Base-by-base conservation (phyloP, 441 rosid species). In the Metrosideros polymorpha region DNA sequence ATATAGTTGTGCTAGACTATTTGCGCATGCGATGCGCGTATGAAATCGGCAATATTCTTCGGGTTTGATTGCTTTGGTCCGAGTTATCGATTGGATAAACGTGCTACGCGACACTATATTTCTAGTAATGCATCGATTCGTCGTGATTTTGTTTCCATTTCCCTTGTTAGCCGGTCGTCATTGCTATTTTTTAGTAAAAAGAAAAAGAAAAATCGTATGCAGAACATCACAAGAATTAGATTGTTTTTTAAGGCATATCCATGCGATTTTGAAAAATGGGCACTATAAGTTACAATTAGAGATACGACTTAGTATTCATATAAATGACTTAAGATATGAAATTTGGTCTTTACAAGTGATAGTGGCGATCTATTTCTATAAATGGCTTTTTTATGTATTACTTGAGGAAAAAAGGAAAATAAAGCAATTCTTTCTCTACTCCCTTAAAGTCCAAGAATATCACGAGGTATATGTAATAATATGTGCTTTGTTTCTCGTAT, bases 161-260 rank as follows among this genome's bases (percentile, higher is more conserved):
- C 25, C 7, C 24, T 4, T 19, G 5, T 35, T 2, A 24, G 27
- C 45, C 1, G n/a, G 8, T 35, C 0, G 0, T 35, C 5, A 66
- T 35, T 19, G 15, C 47, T 19, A 51, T 17, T 22, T 50, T 50
- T 50, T 18, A 2, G 6, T 0, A 0, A 19, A 18, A 63, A 32
- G 45, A 9, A 6, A 50, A n/a, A 57, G 42, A 12, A 63, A 5
- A 32, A 8, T 29, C 1, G 6, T 5, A 30, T 30, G 75, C 4
- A 3, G 27, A 2, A 63, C 79, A 3, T 9, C 79, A 12, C 0
- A 9, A 35, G 47, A 66, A 66, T 35, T 35, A 66, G 7, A 4
- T 12, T 32, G 18, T 3, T 61, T 35, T 19, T 5, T 0, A 6
- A 66, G 77, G 9, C 12, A 35, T 66, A 19, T 66, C 27, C 0